Evolutionary conservation across 148 eudicot species (phyloP), one percentile per base, ranked within the genome.

Genomic region (Camellia granthamiana): DNA sequence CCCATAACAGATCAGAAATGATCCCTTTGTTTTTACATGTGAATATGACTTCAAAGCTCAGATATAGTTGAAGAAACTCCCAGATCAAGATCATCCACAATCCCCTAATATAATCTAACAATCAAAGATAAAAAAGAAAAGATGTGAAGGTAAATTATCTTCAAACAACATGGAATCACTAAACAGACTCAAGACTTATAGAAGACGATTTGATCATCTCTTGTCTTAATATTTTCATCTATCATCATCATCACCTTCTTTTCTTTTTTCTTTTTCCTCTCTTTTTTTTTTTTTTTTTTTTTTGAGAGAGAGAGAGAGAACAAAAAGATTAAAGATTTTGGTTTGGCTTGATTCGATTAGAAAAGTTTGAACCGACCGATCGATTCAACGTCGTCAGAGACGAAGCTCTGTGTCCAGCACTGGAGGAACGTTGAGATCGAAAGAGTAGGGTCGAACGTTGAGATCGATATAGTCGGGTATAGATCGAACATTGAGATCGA

Each of bases 391-490:
- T 62, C 55, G 54, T 88, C 69, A 88, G 73, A 88, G 90, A 18
- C 88, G 79, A 42, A 88, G 79, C 51, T 79, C 78, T 4, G 90
- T 88, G 4, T 82, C 87, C 18, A 3, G 18, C 42, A 71, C n/a
- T 10, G 90, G 89, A 5, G 87, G 89, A 5, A 88, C 81, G 78
- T 88, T 88, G 14, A 88, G 89, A 84, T 86, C 89, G 60, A 86
- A 86, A 23, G 87, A 78, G 69, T 84, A 77, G 16, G 81, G 85
- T 30, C 38, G 89, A 5, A 88, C 81, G 78, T 88, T 88, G 14
- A 88, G 89, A 84, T 86, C 89, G 60, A 86, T 30, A 30, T 30
- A 30, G 38, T 30, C 38, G 38, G 38, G 38, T 30, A 30, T 30
- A 30, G 38, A 30, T 30, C 38, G 89, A 5, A 88, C 81, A 75